Percentiles rank a stretch among this genome's conserved stretches.
Conservation (phyloP, 495 filamentous ascomycete species). For the Venustampulla echinocandica region DNA sequence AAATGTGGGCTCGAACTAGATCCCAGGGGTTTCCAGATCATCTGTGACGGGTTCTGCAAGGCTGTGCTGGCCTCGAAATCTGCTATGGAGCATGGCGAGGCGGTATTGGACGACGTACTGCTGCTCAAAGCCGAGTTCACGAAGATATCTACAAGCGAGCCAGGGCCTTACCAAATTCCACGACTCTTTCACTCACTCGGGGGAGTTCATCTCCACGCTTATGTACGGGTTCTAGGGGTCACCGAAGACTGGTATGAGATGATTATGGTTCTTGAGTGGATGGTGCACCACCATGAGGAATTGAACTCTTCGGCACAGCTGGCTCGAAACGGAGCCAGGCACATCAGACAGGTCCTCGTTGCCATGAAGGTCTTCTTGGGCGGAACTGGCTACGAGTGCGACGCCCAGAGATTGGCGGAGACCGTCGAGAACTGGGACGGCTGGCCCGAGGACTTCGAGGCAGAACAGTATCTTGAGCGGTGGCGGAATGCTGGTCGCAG, state of each 20-base stretch:
- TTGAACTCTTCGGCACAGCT: conserved; percentile 7
- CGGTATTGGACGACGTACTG: background rate
- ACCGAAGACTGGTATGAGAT: conserved; percentile 42
- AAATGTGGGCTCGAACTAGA: conserved; percentile 31
- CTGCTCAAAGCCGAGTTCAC: conserved; percentile 9
- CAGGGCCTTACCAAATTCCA: background rate
- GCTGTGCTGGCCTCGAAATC: conserved; percentile 26
- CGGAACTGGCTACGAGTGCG: background rate
- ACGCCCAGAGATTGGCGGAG: conserved; percentile 11
- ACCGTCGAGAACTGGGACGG: conserved; percentile 16
- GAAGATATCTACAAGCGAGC: conserved; percentile 6
- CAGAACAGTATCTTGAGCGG: conserved; percentile 14
- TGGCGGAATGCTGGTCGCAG: too few species aligned
- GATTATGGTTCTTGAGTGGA: conserved; percentile 44
- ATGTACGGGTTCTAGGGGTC: conserved; percentile 43
- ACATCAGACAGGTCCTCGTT: conserved; percentile 11
- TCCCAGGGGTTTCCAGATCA: conserved; percentile 33
- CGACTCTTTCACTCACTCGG: conserved; percentile 10
- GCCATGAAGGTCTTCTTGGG: conserved; percentile 10
- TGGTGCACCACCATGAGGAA: conserved; percentile 26
- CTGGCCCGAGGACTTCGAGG: conserved; percentile 20
- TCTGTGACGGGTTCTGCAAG: conserved; percentile 39
- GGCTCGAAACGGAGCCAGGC: conserved; percentile 8
- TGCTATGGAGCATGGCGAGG: background rate
- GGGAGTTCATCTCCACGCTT: conserved; percentile 38